These are phyloP conservation scores for Trichoderma guizhouense DNA, from an alignment of 2,329 filamentous ascomycete genomes.

Conservation along the genomic window DNA sequence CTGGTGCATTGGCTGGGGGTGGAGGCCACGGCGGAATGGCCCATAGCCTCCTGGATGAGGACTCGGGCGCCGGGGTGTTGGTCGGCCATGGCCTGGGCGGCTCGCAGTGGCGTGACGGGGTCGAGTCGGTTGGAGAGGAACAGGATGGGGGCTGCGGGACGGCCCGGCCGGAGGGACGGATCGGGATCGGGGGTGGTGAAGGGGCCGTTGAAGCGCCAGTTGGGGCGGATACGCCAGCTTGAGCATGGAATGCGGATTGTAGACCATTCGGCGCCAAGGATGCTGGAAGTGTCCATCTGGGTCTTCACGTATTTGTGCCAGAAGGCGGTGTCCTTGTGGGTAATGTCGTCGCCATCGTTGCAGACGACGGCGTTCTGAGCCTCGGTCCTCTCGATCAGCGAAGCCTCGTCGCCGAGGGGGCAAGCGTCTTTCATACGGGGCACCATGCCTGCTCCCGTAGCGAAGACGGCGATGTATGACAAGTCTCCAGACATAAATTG, in stretches of 20 bases:
- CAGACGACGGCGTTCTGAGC: slow-evolving; percentile 32
- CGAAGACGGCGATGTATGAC: not conserved
- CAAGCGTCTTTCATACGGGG: slow-evolving; percentile 26
- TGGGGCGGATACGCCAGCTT: slow-evolving; percentile 36
- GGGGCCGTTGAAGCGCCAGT: slow-evolving; percentile 40
- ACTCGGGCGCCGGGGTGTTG: slow-evolving; percentile 29
- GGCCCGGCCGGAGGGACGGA: slow-evolving; percentile 26
- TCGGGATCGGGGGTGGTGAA: slow-evolving; percentile 30
- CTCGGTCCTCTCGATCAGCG: slow-evolving; percentile 20
- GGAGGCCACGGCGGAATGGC: slow-evolving; percentile 25
- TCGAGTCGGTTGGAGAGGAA: slow-evolving; percentile 43
- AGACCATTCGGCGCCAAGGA: slow-evolving; percentile 35
- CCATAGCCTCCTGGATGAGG: slow-evolving; percentile 30
- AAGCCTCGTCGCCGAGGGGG: not conserved
- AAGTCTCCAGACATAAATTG: slow-evolving; percentile 23
- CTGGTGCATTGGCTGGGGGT: slow-evolving; percentile 24
- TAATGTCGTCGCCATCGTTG: slow-evolving; percentile 33
- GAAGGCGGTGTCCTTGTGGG: slow-evolving; percentile 23
- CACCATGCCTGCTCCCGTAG: not conserved
- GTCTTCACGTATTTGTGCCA: slow-evolving; percentile 31
- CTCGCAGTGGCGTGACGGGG: slow-evolving; percentile 43
- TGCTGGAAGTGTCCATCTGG: slow-evolving; percentile 28
- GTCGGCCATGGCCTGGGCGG: slow-evolving; percentile 32
- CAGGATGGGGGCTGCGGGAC: slow-evolving; percentile 41
- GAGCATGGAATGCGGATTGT: slow-evolving; percentile 39